Evolutionary conservation across 495 filamentous ascomycete genomes (phyloP), one percentile per base, ranked within the genome.

Genomic region (Echria macrotheca): DNA sequence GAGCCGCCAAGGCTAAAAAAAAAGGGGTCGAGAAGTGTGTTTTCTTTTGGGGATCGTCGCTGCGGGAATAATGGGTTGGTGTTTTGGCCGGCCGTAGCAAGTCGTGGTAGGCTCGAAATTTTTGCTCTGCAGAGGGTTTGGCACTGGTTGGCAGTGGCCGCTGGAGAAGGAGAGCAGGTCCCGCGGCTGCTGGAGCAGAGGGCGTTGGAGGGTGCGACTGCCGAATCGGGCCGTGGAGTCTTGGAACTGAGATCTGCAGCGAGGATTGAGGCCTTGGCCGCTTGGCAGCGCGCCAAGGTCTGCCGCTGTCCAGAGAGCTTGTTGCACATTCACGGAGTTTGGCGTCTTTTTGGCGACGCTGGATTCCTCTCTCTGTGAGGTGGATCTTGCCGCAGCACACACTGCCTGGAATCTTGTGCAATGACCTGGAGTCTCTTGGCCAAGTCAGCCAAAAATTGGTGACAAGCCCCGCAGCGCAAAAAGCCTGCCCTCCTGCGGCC

Each of bases 181-280:
- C n/a, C 36, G 17, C 12, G 12, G 17, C 36, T 3, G n/a, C 17
- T 8, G 9, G 19, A n/a, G 36, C 36, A 18, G 12, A 18, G 17
- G 10, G 41, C 26, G 42, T 19, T 44, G 19, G 41, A 12, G 38
- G 10, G 26, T 22, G 14, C 26, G 12, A 10, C 15, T 49, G 36
- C 46, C 46, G 46, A 49, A 49, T 49, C 46, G 46, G 46, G 23
- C 46, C 46, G 46, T 31, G 46, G 5, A 19, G 42, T 49, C 46
- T 31, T 29, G 46, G 35, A 12, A 17, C 36, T 26, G 23, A 15
- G 42, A 44, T 44, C 42, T 44, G 42, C 46, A 31, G 22, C 23
- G 35, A 33, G 43, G 43, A 49, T 49, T 21, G 23, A 32, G 36
- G 36, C 37, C 46, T 49, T 49, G 46, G 46, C 46, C 24, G 28